Conservation (phyloP, 1,139 yeast species). For the Pichia sp. region DNA sequence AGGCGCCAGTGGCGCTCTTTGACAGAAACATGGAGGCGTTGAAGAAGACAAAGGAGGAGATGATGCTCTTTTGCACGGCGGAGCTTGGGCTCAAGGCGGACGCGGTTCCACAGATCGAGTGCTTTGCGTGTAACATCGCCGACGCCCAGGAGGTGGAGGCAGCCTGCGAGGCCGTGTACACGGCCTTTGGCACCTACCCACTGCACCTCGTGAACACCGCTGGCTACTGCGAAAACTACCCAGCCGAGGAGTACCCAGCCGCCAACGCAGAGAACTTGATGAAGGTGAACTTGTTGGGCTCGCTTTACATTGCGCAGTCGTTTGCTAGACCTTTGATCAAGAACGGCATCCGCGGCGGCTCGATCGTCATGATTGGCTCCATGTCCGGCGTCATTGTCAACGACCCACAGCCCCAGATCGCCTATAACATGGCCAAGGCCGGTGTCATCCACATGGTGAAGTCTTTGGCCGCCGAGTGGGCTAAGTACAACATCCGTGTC, state of each 20-base stretch:
- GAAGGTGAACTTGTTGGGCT: constrained; percentile 72
- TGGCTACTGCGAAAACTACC: constrained; percentile 77
- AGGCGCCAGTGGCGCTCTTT: constrained; percentile 68
- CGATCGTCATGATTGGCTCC: constrained; percentile 73
- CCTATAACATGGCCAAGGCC: constrained; percentile 83
- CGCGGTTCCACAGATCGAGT: constrained; percentile 42
- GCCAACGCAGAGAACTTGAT: constrained; percentile 62
- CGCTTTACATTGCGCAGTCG: constrained; percentile 61
- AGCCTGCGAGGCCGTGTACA: constrained; percentile 47
- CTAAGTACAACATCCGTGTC: constrained; percentile 69
- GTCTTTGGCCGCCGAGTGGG: constrained; percentile 84
- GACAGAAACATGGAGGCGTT: constrained; percentile 60
- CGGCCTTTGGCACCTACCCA: constrained; percentile 57
- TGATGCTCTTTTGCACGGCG: constrained; percentile 32
- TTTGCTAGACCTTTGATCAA: constrained; percentile 66
- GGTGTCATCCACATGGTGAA: constrained; percentile 76
- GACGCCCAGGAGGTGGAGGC: constrained; percentile 58
- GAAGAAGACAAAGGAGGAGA: constrained; percentile 56
- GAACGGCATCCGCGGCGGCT: constrained; percentile 47
- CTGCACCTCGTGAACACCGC: constrained; percentile 71
- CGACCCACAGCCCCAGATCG: constrained; percentile 79
- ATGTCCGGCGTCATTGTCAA: constrained; percentile 84
- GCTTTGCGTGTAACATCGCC: constrained; percentile 77
- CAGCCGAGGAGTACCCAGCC: constrained; percentile 76
- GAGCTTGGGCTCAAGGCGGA: constrained; percentile 34